Base-by-base conservation (phyloP, 2,329 filamentous ascomycete genomes). In the Chalaropsis ovoidea region DNA sequence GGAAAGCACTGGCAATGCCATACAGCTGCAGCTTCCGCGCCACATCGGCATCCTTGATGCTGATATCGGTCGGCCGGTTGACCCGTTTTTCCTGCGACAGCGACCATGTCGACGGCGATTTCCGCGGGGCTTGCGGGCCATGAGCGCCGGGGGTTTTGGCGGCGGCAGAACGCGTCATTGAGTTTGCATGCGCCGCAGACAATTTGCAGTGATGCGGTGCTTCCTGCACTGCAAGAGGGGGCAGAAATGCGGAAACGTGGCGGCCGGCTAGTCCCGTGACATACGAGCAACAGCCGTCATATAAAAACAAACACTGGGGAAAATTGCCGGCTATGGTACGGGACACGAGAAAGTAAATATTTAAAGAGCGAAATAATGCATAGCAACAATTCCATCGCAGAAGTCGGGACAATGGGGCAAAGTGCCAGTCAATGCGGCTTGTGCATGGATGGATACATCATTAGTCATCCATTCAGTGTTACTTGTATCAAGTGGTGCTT, bases 1-100 rank as follows among this genome's bases (percentile, higher is more conserved):
- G 81, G 76, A 97, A 96, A 63, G 91, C 93, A 80, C 75, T 77
- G 77, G 86, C 83, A 76, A 97, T 96, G 72, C 93, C 94, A 73
- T 95, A 99, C 45, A 97, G 77, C 77, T 96, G 92, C 63, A 99
- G 86, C 80, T 99, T 99, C 74, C 86, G 85, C 77, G 94, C 94
- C 77, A 97, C 87, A 75, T 96, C 86, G 70, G 82, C 82, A 79
- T 95, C 90, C 82, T 92, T 93, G 75, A 83, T 76, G 78, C 88
- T 86, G 68, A 81, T 72, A 75, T 94, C 82, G 69, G 84, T 86
- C 41, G 90, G 89, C 71, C 81, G 83, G 76, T 94, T 92, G 72
- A 93, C 87, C 69, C 75, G 75, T n/a, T 58, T 58, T 39, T 58
- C 54, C 17, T 58, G 54, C 24, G 24, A 19, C 31, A 58, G 54